Evolutionary conservation across 306 rosid genomes (phyloP).

Genomic region (Corylus avellana): DNA sequence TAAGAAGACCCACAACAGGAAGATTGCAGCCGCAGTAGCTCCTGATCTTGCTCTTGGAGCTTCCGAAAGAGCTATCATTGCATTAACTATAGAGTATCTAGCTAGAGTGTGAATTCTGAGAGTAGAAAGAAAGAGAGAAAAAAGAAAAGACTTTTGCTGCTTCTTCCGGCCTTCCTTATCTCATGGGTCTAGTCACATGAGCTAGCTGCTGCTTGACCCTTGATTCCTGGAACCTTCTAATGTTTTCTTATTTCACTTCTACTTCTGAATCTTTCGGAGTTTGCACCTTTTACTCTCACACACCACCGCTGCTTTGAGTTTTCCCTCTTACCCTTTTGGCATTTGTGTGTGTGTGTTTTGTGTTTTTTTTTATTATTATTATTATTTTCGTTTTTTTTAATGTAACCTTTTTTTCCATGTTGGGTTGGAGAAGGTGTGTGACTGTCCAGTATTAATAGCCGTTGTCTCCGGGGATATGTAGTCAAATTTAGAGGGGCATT

Average conservation of each 20-base stretch:
- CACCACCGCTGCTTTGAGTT: constrained; percentile 14
- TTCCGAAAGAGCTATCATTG: constrained; percentile 58
- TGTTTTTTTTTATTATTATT: background rate
- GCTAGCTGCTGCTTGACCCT: constrained; percentile 47
- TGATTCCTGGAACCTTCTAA: constrained; percentile 87
- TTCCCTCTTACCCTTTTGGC: constrained; percentile 24
- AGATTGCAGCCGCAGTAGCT: constrained; percentile 28
- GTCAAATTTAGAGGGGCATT: constrained; percentile 16
- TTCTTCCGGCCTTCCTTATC: constrained; percentile 44
- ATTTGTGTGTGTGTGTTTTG: constrained; percentile 27
- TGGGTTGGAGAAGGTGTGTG: constrained; percentile 46
- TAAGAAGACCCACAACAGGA: constrained; percentile 64
- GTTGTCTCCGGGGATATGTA: constrained; percentile 56
- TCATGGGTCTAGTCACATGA: constrained; percentile 80
- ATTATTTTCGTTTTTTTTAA: background rate
- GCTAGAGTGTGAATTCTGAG: constrained; percentile 28
- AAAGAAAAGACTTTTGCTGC: constrained; percentile 11
- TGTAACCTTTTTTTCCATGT: background rate
- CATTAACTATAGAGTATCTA: constrained; percentile 15
- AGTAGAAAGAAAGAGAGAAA: constrained; percentile 9
- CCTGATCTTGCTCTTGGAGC: constrained; percentile 35
- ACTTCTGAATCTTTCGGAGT: constrained; percentile 46
- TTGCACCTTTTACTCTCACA: constrained; percentile 32
- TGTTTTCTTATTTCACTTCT: constrained; percentile 45
- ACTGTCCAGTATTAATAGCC: constrained; percentile 63